Evolutionary conservation across 179 eudicot genomes (phyloP), one percentile per base, ranked within the genome.

Genomic region (Vitellaria paradoxa): DNA sequence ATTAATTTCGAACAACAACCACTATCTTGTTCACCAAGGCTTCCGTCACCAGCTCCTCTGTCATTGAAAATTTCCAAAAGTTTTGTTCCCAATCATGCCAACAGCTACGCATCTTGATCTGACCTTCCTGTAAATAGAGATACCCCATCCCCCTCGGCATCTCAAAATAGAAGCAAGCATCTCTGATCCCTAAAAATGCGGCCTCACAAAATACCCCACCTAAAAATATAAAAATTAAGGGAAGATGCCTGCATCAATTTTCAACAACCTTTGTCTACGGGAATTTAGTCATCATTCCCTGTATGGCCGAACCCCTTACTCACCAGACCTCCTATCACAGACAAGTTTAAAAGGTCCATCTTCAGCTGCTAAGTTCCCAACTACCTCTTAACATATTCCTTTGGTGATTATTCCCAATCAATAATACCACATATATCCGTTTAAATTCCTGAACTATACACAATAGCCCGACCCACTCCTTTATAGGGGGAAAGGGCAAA

Each of bases 361-460:
- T 60, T 60, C 11, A 60, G 26, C 64, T 60, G 64, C 45, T 42
- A 42, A 62, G 65, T 10, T 62, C 65, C 65, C 65, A 62, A 62
- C 37, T 21, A 13, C 37, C 37, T 62, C 65, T 3, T 62, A 24
- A 42, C 42, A 24, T 18, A n/a, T 59, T 59, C 20, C 63, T 59
- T 6, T 59, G 23, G 63, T 59, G 10, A 59, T 59, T 7, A n/a
- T 59, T 59, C 63, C 13, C 63, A 59, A 59, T 59, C 23, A 59
- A 18, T n/a, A 59, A 59, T 59, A 59, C 60, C 17, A 55, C 18
- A 55, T 55, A 55, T 55, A 15, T 2, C 60, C 18, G 1, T 55
- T 55, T 55, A 55, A 55, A 55, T 55, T 55, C 18, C 60, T 4
- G 17, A 55, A 14, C 60, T 15, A 0, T 55, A 55, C 20, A 42